phyloP scores from a whole-genome alignment of 192 early-diverging fungal genomes.

The Coemansia sp. region DNA sequence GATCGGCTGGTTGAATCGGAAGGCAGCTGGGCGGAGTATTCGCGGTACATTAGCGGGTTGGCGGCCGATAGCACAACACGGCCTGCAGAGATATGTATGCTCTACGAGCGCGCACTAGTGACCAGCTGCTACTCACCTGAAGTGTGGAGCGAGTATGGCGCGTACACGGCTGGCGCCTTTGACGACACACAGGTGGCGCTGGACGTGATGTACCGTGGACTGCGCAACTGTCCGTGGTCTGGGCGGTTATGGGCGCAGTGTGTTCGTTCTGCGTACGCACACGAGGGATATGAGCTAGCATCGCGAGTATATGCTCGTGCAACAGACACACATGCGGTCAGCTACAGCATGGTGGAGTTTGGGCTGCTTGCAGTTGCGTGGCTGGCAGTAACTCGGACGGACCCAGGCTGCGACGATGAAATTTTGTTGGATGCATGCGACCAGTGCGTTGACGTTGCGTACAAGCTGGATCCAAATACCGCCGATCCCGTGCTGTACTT shows the following conservation, averaged over 20 bases:
- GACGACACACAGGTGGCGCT: slow-evolving; percentile 4
- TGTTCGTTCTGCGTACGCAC: slow-evolving; percentile 6
- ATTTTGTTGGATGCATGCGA: slow-evolving; percentile 21
- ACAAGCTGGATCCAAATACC: slow-evolving; percentile 27
- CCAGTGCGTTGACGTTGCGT: slow-evolving; percentile 17
- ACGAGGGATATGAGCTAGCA: slow-evolving; percentile 17
- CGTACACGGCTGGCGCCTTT: slow-evolving; percentile 4
- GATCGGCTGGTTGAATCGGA: slow-evolving; percentile 14
- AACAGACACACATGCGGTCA: slow-evolving; percentile 31
- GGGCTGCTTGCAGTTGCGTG: slow-evolving; percentile 17
- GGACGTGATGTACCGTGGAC: slow-evolving; percentile 13
- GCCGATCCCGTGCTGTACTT: slow-evolving; percentile 30
- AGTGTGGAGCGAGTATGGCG: slow-evolving; percentile 38
- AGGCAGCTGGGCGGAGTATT: slow-evolving; percentile 21
- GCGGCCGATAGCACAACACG: slow-evolving; percentile 6
- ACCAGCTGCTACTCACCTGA: slow-evolving; percentile 19
- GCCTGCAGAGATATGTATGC: slow-evolving; percentile 16
- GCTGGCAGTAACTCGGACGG: slow-evolving; percentile 14
- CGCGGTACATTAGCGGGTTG: slow-evolving; percentile 24
- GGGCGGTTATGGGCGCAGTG: slow-evolving; percentile 47
- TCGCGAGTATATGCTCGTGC: slow-evolving; percentile 17
- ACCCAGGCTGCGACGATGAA: neutral
- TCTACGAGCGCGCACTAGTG: slow-evolving; percentile 39
- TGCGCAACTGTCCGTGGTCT: slow-evolving; percentile 47
- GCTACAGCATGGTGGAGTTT: slow-evolving; percentile 43